Conservation (phyloP, 2,329 filamentous ascomycete genomes). For the Sclerotiophoma versabilis region DNA sequence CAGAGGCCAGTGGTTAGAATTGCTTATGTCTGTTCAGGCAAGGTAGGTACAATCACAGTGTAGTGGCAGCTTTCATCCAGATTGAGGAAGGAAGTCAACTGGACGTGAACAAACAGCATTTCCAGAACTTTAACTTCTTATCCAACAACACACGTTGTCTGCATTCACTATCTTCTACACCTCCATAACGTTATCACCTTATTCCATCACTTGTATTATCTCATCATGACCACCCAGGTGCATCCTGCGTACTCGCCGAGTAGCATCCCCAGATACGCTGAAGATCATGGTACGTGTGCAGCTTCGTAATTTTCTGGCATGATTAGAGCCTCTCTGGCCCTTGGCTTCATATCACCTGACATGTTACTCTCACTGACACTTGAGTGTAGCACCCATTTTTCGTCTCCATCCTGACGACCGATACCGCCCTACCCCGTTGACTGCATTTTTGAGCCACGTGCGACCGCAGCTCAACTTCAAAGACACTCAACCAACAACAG, state of each 20-base stretch:
- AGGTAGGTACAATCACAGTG: background rate
- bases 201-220: background rate
- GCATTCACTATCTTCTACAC: background rate
- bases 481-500: conserved; percentile 11
- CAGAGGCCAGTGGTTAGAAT: too few species aligned
- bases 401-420: conserved; percentile 48
- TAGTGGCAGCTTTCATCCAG: background rate
- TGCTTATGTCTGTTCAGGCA: too few species aligned
- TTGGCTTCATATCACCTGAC: too few species aligned
- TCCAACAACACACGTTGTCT: background rate
- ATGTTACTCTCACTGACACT: too few species aligned
- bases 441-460: conserved; percentile 47
- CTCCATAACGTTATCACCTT: background rate
- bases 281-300: background rate
- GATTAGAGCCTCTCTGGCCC: too few species aligned
- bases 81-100: background rate
- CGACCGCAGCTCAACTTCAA: conserved; percentile 41
- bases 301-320: background rate
- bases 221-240: background rate
- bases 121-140: background rate
- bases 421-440: conserved; percentile 51
- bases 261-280: background rate
- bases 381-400: conserved; percentile 47
- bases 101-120: background rate
- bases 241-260: background rate